Evolutionary conservation across 2,329 filamentous ascomycete genomes (phyloP), one percentile per base, ranked within the genome.

Genomic region (Lachnum nothofagi): DNA sequence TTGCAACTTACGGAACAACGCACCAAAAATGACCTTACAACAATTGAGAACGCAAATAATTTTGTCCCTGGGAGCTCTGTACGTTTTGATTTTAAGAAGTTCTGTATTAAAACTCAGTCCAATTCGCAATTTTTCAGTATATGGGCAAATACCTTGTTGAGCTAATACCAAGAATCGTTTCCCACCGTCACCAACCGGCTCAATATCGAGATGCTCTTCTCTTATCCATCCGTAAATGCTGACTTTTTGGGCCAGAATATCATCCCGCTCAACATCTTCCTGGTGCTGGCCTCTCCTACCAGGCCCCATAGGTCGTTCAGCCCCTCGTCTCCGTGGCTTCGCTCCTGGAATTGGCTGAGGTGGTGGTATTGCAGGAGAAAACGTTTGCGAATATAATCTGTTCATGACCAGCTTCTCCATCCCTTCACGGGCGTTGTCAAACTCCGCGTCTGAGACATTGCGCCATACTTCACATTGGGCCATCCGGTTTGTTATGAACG

Each of bases 381-480:
- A 98, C 0, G 93, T 97, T 68, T 98, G 93, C 1, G 83, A 82
- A 68, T 98, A 98, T 4, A 98, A 72, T 48, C 94, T 78, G 66
- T 98, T 98, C 94, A 98, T 98, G 58, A 98, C 94, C 3, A 98
- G 77, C 67, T 98, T 98, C 72, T 98, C 93, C 93, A 98, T 98
- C 27, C 93, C 93, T 70, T 98, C 93, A 59, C 91, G 83, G 12
- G 93, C 93, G 67, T 98, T 98, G 68, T 98, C 93, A 61, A 98
- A 98, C 63, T 98, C 93, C 31, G 88, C 88, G 66, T 98, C 93
- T 0, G 91, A 95, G 0, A 97, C 88, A 27, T 93, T 88, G 49
- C 88, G 82, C 93, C 93, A 98, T 3, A 98, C 89, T 54, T 98
- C 93, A 64, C 93, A 98, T 56, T 89, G 80, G 12, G 86, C 89